Conservation (phyloP, 1,284 basidiomycete species). For the Moesziomyces parantarcticus region DNA sequence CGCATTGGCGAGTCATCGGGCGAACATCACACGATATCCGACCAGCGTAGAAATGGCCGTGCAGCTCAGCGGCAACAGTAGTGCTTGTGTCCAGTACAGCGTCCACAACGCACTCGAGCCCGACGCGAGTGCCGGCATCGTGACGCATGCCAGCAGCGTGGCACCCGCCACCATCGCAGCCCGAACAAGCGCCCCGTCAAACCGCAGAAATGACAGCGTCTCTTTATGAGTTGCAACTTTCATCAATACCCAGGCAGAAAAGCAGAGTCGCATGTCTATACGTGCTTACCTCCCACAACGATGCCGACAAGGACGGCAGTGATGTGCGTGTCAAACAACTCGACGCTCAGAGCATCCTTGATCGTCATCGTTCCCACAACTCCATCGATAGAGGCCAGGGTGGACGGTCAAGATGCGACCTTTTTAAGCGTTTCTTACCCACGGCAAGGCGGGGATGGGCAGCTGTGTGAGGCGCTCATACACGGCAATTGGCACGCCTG, state of each 20-base stretch:
- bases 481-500: no score
- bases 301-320: conserved; percentile 23
- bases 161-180: conserved; percentile 14
- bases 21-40: conserved; percentile 13
- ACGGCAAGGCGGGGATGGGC: no score
- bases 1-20: conserved; percentile 1
- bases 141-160: conserved; percentile 8
- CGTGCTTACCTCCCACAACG: conserved; percentile 23
- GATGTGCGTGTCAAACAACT: conserved; percentile 22
- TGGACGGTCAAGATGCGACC: no score
- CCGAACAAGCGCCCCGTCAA: conserved; percentile 22
- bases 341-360: neutral
- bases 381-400: neutral
- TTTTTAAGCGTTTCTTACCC: no score
- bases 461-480: no score
- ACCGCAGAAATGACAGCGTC: conserved; percentile 25
- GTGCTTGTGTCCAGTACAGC: conserved; percentile 10
- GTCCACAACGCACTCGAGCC: neutral
- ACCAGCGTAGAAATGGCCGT: conserved; percentile 32
- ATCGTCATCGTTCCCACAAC: neutral
- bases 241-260: no score
- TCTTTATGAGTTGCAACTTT: no score
- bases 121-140: neutral
- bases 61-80: conserved; percentile 16
- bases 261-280: no score